These are phyloP conservation scores for Pueraria montana DNA, from an alignment of 306 rosid species.

Conservation along the genomic window DNA sequence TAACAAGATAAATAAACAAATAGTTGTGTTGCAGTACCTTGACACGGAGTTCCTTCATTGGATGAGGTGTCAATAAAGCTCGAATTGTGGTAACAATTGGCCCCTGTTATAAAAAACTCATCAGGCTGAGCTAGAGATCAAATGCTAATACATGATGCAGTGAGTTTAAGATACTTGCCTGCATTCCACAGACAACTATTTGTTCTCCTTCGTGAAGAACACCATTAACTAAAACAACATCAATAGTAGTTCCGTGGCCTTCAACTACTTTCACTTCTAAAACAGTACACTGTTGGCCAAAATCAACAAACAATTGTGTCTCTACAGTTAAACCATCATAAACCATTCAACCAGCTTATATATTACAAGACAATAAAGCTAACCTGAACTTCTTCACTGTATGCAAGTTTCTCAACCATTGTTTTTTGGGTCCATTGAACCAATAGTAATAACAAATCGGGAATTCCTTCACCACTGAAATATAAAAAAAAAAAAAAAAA, in stretches of 20 bases:
- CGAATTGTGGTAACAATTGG: slow-evolving; percentile 92
- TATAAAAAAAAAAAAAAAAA: slow-evolving; percentile 46
- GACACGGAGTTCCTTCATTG: slow-evolving; percentile 96
- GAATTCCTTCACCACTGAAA: slow-evolving; percentile 94
- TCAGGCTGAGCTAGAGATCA: slow-evolving; percentile 24
- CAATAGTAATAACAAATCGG: slow-evolving; percentile 83
- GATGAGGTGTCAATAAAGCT: slow-evolving; percentile 96
- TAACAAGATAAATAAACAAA: neutral
- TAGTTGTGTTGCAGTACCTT: slow-evolving; percentile 61
- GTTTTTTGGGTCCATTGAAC: slow-evolving; percentile 95
- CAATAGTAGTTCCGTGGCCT: too few species aligned
- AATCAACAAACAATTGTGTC: slow-evolving; percentile 53
- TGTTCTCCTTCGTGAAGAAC: too few species aligned
- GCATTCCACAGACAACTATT: too few species aligned
- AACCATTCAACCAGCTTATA: slow-evolving; percentile 45
- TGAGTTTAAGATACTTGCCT: too few species aligned
- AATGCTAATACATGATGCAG: slow-evolving; percentile 5
- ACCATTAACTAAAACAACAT: slow-evolving; percentile 37
- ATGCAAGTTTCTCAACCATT: slow-evolving; percentile 89
- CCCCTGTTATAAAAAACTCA: slow-evolving; percentile 60
- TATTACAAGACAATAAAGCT: slow-evolving; percentile 40
- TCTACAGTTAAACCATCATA: slow-evolving; percentile 39
- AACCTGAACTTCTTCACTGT: slow-evolving; percentile 92
- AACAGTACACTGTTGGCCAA: slow-evolving; percentile 78
- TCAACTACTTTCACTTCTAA: too few species aligned